Conservation (phyloP, 768 basidiomycete species). For the Kwoniella newhampshirensis region DNA sequence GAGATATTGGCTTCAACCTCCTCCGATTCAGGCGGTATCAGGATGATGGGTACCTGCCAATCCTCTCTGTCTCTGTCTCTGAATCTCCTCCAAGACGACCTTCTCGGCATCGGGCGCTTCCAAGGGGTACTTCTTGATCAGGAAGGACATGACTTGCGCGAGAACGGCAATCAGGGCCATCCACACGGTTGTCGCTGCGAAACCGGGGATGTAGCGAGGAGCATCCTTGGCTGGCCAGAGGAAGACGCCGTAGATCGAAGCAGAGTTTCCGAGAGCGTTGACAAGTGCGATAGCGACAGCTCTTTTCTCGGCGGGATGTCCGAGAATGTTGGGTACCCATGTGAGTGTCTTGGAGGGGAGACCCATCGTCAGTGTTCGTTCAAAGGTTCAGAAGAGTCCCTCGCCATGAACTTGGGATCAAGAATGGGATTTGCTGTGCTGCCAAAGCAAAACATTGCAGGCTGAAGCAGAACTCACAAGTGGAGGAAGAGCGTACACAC, state of each 20-base stretch:
- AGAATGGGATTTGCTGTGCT: too few species aligned
- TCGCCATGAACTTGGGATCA: too few species aligned
- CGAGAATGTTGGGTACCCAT: conserved; percentile 53
- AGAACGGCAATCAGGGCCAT: conserved; percentile 35
- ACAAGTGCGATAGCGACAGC: conserved; percentile 51
- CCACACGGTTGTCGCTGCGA: conserved; percentile 49
- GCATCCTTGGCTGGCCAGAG: conserved; percentile 49
- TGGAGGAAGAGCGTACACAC: conserved; percentile 48
- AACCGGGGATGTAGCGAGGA: conserved; percentile 49
- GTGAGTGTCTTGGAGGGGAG: conserved; percentile 34
- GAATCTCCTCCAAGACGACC: conserved; percentile 37
- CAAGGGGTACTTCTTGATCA: conserved; percentile 46
- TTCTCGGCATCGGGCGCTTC: conserved; percentile 35
- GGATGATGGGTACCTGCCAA: too few species aligned
- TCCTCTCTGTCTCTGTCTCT: conserved; percentile 25
- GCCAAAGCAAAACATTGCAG: not conserved
- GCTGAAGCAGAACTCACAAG: conserved; percentile 16
- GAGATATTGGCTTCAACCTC: too few species aligned
- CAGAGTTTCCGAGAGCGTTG: conserved; percentile 49
- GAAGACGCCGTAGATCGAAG: conserved; percentile 52
- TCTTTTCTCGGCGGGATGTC: conserved; percentile 48
- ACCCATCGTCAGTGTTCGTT: too few species aligned
- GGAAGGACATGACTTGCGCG: conserved; percentile 36
- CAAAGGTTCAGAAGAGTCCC: too few species aligned
- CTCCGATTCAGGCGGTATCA: too few species aligned